Conservation (phyloP, 352 stramenopile genomes). For the Pythium utonaiense region DNA sequence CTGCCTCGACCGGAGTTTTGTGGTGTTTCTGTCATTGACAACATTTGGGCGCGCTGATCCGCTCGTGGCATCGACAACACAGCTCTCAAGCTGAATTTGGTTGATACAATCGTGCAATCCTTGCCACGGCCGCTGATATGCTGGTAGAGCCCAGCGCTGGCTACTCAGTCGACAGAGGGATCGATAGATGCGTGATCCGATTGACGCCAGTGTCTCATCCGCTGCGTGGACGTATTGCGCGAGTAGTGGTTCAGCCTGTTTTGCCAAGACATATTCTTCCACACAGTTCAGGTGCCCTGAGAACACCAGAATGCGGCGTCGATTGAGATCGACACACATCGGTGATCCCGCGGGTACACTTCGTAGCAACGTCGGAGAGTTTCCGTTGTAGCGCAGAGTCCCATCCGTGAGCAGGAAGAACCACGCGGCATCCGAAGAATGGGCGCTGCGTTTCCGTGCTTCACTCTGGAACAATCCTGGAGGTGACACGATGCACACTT, state of each 20-base stretch:
- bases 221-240: no score
- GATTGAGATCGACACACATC: slow-evolving; percentile 45
- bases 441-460: slow-evolving; percentile 37
- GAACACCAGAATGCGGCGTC: slow-evolving; percentile 57
- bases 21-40: background rate
- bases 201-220: slow-evolving; percentile 15
- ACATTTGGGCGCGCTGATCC: slow-evolving; percentile 9
- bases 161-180: slow-evolving; percentile 34
- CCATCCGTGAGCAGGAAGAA: slow-evolving; percentile 63
- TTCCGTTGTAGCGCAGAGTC: slow-evolving; percentile 21
- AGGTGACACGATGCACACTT: slow-evolving; percentile 67
- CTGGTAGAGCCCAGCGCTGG: slow-evolving; percentile 36
- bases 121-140: slow-evolving; percentile 39
- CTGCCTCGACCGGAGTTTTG: slow-evolving; percentile 43
- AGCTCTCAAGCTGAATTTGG: slow-evolving; percentile 25
- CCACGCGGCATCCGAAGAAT: slow-evolving; percentile 56
- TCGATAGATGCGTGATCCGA: slow-evolving; percentile 30
- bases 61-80: background rate
- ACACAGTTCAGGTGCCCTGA: slow-evolving; percentile 69
- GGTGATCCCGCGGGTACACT: slow-evolving; percentile 62
- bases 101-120: slow-evolving; percentile 53
- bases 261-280: slow-evolving; percentile 53
- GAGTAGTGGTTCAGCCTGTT: no score
- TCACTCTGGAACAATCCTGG: slow-evolving; percentile 56
- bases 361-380: slow-evolving; percentile 43